Percentiles rank a stretch among this genome's conserved stretches.
Conservation (phyloP, 208 protist species). For the Leishmania major region DNA sequence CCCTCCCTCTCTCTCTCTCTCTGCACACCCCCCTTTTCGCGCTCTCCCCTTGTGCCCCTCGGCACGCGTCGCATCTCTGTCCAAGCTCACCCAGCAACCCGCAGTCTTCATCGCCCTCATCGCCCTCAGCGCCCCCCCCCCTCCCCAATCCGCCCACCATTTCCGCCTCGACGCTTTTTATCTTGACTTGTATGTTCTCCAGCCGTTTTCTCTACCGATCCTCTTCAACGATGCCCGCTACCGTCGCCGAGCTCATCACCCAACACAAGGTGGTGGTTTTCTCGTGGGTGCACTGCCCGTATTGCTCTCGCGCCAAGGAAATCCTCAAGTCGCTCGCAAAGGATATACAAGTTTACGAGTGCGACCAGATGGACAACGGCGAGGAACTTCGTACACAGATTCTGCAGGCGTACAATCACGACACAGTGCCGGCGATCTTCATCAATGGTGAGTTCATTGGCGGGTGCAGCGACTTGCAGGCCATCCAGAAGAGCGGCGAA, state of each 20-base stretch:
- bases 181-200: not conserved
- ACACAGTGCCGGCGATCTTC: conserved; percentile 81
- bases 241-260: conserved; percentile 44
- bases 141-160: not conserved
- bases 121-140: no score
- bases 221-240: conserved; percentile 21
- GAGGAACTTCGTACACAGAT: conserved; percentile 57
- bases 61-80: not conserved
- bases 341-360: conserved; percentile 62
- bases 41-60: not conserved
- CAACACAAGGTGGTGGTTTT: conserved; percentile 73
- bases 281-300: conserved; percentile 69
- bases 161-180: not conserved
- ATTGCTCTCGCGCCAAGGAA: conserved; percentile 60
- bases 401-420: conserved; percentile 53
- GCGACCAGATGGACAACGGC: conserved; percentile 56
- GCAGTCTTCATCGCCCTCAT: no score
- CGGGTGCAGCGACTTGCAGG: conserved; percentile 58
- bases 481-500: conserved; percentile 48
- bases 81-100: not conserved
- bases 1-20: not conserved
- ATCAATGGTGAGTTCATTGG: conserved; percentile 81
- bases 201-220: conserved; percentile 1
- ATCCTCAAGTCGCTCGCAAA: conserved; percentile 46
- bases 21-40: not conserved